Conservation (phyloP, 352 stramenopile genomes). For the Globisporangium heterothallicum region DNA sequence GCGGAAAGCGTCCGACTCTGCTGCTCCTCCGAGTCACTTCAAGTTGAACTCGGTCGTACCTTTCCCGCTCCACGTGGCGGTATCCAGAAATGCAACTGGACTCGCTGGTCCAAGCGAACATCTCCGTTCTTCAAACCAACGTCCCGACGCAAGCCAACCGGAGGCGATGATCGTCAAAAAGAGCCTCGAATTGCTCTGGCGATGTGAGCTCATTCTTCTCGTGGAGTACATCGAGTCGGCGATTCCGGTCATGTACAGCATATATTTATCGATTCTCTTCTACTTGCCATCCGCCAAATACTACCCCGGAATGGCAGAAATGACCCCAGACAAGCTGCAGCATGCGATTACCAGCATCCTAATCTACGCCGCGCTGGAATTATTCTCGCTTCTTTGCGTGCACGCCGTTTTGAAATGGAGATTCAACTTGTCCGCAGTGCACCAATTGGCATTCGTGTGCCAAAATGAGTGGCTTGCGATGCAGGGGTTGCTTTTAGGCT, state of each 20-base stretch:
- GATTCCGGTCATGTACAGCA: neutral
- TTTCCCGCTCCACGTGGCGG: no score
- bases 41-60: no score
- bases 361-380: neutral
- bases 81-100: no score
- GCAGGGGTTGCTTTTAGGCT: neutral
- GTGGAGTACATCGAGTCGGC: neutral
- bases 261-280: neutral
- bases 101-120: no score
- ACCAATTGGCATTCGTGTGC: neutral
- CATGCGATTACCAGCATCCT: neutral
- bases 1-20: no score
- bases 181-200: neutral
- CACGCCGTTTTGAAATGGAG: neutral
- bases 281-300: neutral
- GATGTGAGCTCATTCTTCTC: neutral
- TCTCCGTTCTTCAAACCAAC: no score
- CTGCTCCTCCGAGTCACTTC: no score
- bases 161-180: neutral
- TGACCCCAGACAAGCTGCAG: neutral
- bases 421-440: neutral
- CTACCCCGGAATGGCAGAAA: neutral
- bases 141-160: no score
- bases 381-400: neutral
- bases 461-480: neutral